Base-by-base conservation (phyloP, 1,284 basidiomycete species). In the Tilletiaria anomala region DNA sequence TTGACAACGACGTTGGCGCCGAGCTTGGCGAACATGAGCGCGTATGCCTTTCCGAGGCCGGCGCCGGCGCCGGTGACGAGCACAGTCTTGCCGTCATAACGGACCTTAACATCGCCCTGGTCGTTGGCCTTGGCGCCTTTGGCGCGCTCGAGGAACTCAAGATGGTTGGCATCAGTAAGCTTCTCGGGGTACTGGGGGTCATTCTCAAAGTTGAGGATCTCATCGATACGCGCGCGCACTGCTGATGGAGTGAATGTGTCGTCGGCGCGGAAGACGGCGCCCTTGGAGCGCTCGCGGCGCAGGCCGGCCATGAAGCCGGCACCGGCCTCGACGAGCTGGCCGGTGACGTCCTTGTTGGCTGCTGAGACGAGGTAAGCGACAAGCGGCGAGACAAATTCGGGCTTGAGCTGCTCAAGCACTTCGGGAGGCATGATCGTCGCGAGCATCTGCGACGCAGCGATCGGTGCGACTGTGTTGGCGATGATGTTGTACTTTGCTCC, bases 1-100 rank as follows among this genome's bases (percentile, higher is more conserved):
- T 97, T 99, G 47, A 97, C 78, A 32, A 97, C 84, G 24, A 99
- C 84, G 61, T 94, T 96, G 17, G 87, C 91, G 22, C 93, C 93
- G 4, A 89, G 76, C 48, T 76, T 78, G 32, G 76, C 85, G 61
- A 83, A 97, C 80, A 93, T 83, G 44, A 81, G 73, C 0, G 93
- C 84, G 67, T 97, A 94, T 4, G 79, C 78, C 35, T 88, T 79
- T 19, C 93, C 93, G 23, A 99, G 79, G 55, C 56, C 59, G 32
- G 55, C 58, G 46, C 55, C 56, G 10, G 57, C 58, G 50, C 93
- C 93, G 2, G 93, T 97, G 58, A 97, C 76, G 54, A 97, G 79
- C 45, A 85, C 84, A 3, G 88, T 94, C 73, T 94, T 80, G 35
- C 79, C 82, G 53, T 85, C 82, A 68, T 83, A 96, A 20, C 78